Evolutionary conservation across 257 asterid genomes (phyloP).

Genomic region (Fraxinus cuspidata): DNA sequence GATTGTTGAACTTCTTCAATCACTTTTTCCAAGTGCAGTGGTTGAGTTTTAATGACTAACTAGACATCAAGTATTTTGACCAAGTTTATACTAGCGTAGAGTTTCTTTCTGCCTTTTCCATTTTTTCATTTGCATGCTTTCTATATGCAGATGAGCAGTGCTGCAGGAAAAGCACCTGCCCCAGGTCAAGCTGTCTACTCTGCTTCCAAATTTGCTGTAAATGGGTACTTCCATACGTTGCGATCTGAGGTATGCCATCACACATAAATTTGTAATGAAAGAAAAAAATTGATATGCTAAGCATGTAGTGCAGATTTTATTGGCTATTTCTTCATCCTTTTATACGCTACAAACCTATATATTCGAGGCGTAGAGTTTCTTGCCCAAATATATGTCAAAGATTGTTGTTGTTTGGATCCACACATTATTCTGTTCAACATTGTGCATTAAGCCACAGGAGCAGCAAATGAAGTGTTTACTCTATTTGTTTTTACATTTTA

Average conservation of each 20-base stretch:
- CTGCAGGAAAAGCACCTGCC: conserved; percentile 95
- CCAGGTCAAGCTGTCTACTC: conserved; percentile 97
- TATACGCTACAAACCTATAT: neutral
- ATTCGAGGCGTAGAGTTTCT: neutral
- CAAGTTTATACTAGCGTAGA: neutral
- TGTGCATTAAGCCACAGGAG: neutral
- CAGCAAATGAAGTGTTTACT: neutral
- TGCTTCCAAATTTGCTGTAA: conserved; percentile 83
- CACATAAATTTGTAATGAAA: neutral
- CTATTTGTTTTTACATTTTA: neutral
- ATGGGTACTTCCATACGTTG: conserved; percentile 91
- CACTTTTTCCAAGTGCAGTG: conserved; percentile 12
- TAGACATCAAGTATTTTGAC: conserved; percentile 7
- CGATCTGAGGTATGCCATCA: conserved; percentile 73
- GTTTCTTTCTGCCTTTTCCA: conserved; percentile 11
- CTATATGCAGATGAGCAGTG: conserved; percentile 91
- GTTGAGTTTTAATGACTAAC: conserved; percentile 1
- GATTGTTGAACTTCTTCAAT: conserved; percentile 2
- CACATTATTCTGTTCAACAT: neutral
- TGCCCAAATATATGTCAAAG: neutral
- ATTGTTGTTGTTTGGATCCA: neutral
- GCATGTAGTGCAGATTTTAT: neutral
- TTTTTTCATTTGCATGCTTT: conserved; percentile 22
- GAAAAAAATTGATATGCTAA: neutral
- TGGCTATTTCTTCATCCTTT: neutral